phyloP scores from a whole-genome alignment of 805 yeast species.

The Grigorovia jiainica region DNA sequence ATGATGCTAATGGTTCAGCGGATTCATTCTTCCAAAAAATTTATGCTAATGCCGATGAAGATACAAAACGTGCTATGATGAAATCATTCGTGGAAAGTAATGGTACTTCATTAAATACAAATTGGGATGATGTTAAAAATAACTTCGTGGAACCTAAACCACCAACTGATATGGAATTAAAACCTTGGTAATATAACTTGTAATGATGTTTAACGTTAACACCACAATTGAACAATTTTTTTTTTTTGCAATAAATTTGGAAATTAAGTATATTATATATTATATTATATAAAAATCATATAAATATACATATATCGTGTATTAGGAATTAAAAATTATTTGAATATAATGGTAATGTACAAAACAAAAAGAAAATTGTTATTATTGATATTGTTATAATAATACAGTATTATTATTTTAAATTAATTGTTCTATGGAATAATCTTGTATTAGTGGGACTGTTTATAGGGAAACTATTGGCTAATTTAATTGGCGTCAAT shows the following conservation, averaged over 20 bases:
- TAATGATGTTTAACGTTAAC: neutral
- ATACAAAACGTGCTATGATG: slow-evolving; percentile 90
- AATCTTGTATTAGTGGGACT: neutral
- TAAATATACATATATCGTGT: no score
- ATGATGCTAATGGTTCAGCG: slow-evolving; percentile 39
- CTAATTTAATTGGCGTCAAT: neutral
- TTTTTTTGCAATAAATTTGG: neutral
- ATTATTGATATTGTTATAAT: neutral
- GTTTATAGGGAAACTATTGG: neutral
- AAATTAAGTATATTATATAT: no score
- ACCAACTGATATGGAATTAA: slow-evolving; percentile 64
- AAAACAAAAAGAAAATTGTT: no score
- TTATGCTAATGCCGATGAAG: slow-evolving; percentile 75
- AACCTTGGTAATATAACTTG: slow-evolving; percentile 33
- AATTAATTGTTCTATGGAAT: neutral
- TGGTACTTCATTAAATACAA: slow-evolving; percentile 88
- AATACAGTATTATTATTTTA: neutral
- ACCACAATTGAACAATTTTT: neutral
- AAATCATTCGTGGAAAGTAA: slow-evolving; percentile 87
- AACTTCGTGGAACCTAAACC: slow-evolving; percentile 58
- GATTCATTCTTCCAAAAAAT: slow-evolving; percentile 66
- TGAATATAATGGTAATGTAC: no score
- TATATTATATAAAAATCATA: no score
- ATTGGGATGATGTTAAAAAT: slow-evolving; percentile 79
- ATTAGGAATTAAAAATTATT: neutral